Conservation (phyloP, 345 rosid species). For the Eucalyptus camaldulensis region DNA sequence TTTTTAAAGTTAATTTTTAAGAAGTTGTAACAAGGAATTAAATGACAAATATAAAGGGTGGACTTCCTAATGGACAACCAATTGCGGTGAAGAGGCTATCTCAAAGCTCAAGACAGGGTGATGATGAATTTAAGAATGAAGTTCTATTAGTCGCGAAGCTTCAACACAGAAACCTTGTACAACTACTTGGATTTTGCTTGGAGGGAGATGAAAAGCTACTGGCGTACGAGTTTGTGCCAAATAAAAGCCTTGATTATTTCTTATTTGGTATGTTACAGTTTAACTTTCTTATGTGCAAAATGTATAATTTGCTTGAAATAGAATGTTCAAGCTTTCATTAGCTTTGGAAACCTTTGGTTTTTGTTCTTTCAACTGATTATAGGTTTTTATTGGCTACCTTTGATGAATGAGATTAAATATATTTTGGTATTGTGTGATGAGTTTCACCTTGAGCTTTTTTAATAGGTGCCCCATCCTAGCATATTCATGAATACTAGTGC, state of each 20-base stretch:
- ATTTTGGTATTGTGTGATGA: neutral
- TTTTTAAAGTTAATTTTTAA: no score
- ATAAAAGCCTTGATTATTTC: neutral
- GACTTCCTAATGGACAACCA: constrained; percentile 13
- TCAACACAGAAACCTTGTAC: neutral
- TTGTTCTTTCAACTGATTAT: neutral
- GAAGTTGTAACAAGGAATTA: neutral
- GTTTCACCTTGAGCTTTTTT: neutral
- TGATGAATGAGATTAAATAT: neutral
- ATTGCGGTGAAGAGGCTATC: constrained; percentile 44
- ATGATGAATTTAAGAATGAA: neutral
- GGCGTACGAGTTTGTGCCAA: neutral
- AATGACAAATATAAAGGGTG: constrained; percentile 5
- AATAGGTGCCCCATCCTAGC: neutral
- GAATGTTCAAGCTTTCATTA: neutral
- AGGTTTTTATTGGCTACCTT: neutral
- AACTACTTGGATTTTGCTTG: neutral
- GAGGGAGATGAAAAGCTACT: neutral
- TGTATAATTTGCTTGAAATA: neutral
- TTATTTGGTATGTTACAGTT: neutral
- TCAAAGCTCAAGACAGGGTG: constrained; percentile 22
- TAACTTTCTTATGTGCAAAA: neutral
- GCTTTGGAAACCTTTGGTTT: neutral
- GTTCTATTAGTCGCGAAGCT: neutral
- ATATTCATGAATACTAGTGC: neutral